Conservation (phyloP, 2,329 filamentous ascomycete genomes). For the Penicillium sp. region DNA sequence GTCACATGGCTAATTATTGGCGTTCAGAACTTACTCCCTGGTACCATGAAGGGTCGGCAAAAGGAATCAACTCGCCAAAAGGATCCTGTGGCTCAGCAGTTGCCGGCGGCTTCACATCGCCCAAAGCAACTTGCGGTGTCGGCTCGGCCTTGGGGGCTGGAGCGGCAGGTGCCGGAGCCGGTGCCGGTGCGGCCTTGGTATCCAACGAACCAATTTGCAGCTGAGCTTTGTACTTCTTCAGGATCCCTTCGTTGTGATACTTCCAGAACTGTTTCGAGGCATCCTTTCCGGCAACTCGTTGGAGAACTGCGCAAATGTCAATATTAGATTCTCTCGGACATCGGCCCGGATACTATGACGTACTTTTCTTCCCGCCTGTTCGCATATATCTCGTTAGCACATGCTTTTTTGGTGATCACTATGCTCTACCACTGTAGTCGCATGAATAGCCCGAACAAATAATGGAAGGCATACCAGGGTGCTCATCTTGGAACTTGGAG, state of each 20-base stretch:
- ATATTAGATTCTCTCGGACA: constrained; percentile 3
- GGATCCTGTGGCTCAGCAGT: constrained; percentile 75
- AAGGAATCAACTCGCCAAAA: constrained; percentile 84
- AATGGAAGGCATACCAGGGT: constrained; percentile 55
- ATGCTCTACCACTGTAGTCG: neutral
- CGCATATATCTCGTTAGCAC: constrained; percentile 15
- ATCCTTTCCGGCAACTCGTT: constrained; percentile 65
- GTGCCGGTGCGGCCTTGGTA: constrained; percentile 65
- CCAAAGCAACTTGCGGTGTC: constrained; percentile 47
- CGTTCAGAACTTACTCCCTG: constrained; percentile 67
- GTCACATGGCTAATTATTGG: neutral
- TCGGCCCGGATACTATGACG: constrained; percentile 22
- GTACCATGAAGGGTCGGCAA: constrained; percentile 92
- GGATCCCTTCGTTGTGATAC: constrained; percentile 60
- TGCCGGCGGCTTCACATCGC: constrained; percentile 48
- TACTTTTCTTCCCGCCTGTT: constrained; percentile 70
- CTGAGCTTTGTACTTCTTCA: constrained; percentile 63
- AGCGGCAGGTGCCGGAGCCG: constrained; percentile 40
- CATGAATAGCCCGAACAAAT: neutral
- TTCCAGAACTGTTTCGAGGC: constrained; percentile 70
- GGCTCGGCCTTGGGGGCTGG: constrained; percentile 48
- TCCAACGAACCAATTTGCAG: constrained; percentile 74
- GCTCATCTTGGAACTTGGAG: constrained; percentile 82
- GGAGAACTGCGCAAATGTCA: constrained; percentile 53
- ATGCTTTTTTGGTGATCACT: constrained; percentile 4